phyloP scores from a whole-genome alignment of 257 asterid species.

The Penstemon eatonii region DNA sequence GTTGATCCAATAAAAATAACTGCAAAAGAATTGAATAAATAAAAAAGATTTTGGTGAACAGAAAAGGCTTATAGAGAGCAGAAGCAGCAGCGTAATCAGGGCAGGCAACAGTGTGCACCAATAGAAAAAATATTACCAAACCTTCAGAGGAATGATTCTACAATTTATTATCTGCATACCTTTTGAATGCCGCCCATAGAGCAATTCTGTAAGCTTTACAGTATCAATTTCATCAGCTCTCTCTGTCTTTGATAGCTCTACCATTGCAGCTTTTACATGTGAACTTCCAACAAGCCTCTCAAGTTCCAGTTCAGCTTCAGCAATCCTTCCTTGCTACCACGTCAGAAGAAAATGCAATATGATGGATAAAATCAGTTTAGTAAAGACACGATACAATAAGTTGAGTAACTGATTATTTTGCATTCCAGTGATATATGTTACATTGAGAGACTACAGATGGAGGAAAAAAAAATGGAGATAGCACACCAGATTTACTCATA shows the following conservation, averaged over 20 bases:
- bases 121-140: not conserved
- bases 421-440: not conserved
- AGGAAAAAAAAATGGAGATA: not conserved
- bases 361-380: not conserved
- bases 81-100: not conserved
- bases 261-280: conserved; percentile 73
- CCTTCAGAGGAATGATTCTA: conserved; percentile 8
- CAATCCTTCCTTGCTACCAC: conserved; percentile 67
- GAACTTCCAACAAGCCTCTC: conserved; percentile 77
- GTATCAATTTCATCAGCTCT: conserved; percentile 65
- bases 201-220: conserved; percentile 53
- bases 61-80: conserved; percentile 26
- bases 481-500: conserved; percentile 2
- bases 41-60: conserved; percentile 35
- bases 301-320: conserved; percentile 80
- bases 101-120: conserved; percentile 10
- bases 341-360: conserved; percentile 10
- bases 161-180: conserved; percentile 43
- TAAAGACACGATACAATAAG: not conserved
- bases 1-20: conserved; percentile 98
- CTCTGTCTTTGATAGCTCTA: conserved; percentile 71
- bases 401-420: not conserved
- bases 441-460: too few species aligned
- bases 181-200: conserved; percentile 77
- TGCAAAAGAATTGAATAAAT: conserved; percentile 74